Conservation (phyloP, 495 filamentous ascomycete species). For the Aspergillus kassunensis region DNA sequence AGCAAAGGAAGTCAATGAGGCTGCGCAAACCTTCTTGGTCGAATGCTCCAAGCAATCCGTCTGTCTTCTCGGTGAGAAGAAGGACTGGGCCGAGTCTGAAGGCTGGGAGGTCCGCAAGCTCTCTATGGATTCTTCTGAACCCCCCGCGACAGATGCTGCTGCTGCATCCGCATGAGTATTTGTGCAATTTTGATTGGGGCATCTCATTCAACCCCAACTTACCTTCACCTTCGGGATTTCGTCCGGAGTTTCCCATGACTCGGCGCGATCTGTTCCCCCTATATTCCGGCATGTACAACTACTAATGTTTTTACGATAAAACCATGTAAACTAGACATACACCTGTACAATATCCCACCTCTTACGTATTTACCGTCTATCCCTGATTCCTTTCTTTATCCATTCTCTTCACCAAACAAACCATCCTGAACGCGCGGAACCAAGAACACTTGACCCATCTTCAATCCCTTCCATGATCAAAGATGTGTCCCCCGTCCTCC, state of each 20-base stretch:
- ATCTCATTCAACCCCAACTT: not conserved
- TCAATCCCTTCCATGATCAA: slow-evolving; percentile 20
- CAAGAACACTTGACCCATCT: slow-evolving; percentile 38
- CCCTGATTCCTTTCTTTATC: slow-evolving; percentile 6
- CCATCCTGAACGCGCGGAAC: slow-evolving; percentile 32
- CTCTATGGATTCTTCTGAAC: slow-evolving; percentile 29
- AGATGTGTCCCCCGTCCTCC: slow-evolving; percentile 16
- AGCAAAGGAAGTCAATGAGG: slow-evolving; percentile 71
- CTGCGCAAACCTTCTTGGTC: slow-evolving; percentile 77
- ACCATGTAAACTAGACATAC: slow-evolving; percentile 18
- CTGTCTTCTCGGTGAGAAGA: slow-evolving; percentile 80
- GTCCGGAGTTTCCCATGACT: too few relatives aligned
- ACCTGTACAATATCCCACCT: slow-evolving; percentile 14
- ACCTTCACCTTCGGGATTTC: too few relatives aligned
- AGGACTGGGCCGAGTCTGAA: slow-evolving; percentile 59
- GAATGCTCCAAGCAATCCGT: slow-evolving; percentile 53
- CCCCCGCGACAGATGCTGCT: slow-evolving; percentile 11
- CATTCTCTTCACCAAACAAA: not conserved
- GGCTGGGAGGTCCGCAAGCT: slow-evolving; percentile 44
- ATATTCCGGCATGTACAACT: slow-evolving; percentile 4
- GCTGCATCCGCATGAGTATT: slow-evolving; percentile 20
- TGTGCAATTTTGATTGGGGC: not conserved
- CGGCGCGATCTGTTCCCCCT: not conserved
- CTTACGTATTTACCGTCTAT: slow-evolving; percentile 12
- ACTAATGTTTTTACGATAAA: slow-evolving; percentile 11